These are phyloP conservation scores for Musa schizocarpa DNA, from an alignment of 176 grass and related monocot genomes.

Conservation along the genomic window DNA sequence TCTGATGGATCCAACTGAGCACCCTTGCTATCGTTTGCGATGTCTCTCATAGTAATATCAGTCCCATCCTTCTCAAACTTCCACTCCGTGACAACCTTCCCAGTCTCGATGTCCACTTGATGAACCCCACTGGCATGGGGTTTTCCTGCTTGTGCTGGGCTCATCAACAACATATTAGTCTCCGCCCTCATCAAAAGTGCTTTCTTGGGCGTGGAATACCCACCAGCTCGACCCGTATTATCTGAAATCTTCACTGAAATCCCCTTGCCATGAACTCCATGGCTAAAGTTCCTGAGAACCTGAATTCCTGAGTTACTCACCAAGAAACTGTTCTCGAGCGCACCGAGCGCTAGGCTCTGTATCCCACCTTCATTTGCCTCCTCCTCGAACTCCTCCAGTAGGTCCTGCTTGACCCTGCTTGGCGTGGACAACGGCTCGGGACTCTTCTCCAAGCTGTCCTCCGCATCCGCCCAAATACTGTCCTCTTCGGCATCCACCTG, in stretches of 20 bases:
- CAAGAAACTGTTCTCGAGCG: slow-evolving; percentile 89
- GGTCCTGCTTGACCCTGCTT: slow-evolving; percentile 31
- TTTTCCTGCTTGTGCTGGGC: slow-evolving; percentile 32
- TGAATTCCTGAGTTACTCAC: slow-evolving; percentile 64
- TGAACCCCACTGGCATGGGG: slow-evolving; percentile 44
- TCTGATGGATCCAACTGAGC: slow-evolving; percentile 70
- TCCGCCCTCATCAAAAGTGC: slow-evolving; percentile 68
- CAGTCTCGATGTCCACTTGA: slow-evolving; percentile 80
- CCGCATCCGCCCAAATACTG: slow-evolving; percentile 57
- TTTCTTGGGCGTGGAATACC: slow-evolving; percentile 46
- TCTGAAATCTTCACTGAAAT: slow-evolving; percentile 43
- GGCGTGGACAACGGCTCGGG: slow-evolving; percentile 8
- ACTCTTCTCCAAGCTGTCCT: slow-evolving; percentile 39
- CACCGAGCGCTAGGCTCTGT: slow-evolving; percentile 84
- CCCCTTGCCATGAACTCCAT: slow-evolving; percentile 83
- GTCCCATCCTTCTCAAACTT: slow-evolving; percentile 73
- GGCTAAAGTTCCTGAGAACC: slow-evolving; percentile 76
- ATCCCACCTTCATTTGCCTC: slow-evolving; percentile 41
- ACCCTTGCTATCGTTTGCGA: slow-evolving; percentile 73
- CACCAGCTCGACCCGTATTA: slow-evolving; percentile 9
- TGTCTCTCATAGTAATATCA: slow-evolving; percentile 75
- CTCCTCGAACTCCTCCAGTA: slow-evolving; percentile 83
- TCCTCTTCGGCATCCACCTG: slow-evolving; percentile 51
- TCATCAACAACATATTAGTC: slow-evolving; percentile 89
- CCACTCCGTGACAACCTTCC: slow-evolving; percentile 73